These are phyloP conservation scores for Cicer cuneatum DNA, from an alignment of 306 rosid species.

Conservation along the genomic window DNA sequence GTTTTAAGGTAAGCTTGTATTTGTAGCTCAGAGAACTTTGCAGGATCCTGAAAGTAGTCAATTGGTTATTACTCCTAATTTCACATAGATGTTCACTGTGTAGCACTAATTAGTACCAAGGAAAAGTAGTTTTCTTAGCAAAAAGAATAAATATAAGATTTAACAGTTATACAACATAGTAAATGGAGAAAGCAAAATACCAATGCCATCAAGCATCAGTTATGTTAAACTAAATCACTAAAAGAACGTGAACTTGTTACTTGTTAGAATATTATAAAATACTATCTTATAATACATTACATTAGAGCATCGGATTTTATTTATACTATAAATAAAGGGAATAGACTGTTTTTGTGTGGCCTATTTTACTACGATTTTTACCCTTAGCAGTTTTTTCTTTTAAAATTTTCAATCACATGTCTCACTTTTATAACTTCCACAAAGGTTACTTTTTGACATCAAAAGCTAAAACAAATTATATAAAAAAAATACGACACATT, in stretches of 20 bases:
- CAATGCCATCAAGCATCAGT: conserved; percentile 27
- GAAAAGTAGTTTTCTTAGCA: conserved; percentile 21
- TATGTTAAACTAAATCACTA: conserved; percentile 25
- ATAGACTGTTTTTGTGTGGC: no score
- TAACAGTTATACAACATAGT: background rate
- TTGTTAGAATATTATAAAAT: no score
- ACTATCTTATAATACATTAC: no score
- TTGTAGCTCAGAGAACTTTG: conserved; percentile 93
- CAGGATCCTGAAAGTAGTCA: conserved; percentile 75
- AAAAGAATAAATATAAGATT: conserved; percentile 1
- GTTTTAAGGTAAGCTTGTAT: conserved; percentile 94
- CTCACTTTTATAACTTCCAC: no score
- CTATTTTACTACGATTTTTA: no score
- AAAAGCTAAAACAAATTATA: no score
- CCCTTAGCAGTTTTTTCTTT: no score
- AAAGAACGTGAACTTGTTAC: background rate
- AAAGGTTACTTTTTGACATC: no score
- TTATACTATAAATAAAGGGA: no score
- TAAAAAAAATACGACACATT: no score
- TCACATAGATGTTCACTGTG: background rate
- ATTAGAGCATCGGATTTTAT: no score
- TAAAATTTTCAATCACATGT: no score
- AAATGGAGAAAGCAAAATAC: conserved; percentile 30
- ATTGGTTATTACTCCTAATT: conserved; percentile 36
- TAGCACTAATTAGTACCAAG: conserved; percentile 22